Percentiles rank a stretch among this genome's conserved stretches.
Conservation (phyloP, 208 protist genomes). For the Acanthamoeba royreba region DNA sequence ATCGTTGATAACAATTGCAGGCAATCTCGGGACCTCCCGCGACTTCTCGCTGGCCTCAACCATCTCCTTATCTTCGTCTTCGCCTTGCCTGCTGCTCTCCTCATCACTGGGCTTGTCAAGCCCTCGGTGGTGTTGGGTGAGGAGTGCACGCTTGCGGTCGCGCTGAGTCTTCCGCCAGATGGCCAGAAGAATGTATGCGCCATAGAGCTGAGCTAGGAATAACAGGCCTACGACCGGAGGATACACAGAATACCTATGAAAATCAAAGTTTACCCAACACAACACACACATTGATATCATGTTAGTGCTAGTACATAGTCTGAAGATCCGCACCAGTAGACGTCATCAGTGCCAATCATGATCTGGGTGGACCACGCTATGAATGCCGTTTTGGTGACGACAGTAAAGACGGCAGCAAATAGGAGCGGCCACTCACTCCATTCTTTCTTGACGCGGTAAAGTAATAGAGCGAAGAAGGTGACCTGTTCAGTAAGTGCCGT, state of each 20-base stretch:
- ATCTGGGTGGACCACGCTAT: neutral
- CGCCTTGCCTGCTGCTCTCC: neutral
- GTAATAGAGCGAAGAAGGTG: neutral
- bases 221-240: too few relatives aligned
- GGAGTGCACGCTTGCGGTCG: too few relatives aligned
- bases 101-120: neutral
- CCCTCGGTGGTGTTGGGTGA: neutral
- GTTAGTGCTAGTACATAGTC: neutral
- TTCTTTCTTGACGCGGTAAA: neutral
- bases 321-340: neutral
- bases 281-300: neutral
- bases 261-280: neutral
- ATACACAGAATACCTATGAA: too few relatives aligned
- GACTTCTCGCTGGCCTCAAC: too few relatives aligned
- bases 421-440: neutral
- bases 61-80: neutral
- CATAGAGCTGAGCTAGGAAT: too few relatives aligned
- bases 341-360: neutral
- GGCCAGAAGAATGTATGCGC: too few relatives aligned
- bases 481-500: neutral
- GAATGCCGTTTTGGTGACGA: neutral
- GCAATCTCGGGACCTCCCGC: neutral
- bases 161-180: too few relatives aligned
- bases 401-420: neutral
- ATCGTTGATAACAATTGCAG: neutral